Base-by-base conservation (phyloP, 2,329 filamentous ascomycete species). In the Alternaria ventricosa region DNA sequence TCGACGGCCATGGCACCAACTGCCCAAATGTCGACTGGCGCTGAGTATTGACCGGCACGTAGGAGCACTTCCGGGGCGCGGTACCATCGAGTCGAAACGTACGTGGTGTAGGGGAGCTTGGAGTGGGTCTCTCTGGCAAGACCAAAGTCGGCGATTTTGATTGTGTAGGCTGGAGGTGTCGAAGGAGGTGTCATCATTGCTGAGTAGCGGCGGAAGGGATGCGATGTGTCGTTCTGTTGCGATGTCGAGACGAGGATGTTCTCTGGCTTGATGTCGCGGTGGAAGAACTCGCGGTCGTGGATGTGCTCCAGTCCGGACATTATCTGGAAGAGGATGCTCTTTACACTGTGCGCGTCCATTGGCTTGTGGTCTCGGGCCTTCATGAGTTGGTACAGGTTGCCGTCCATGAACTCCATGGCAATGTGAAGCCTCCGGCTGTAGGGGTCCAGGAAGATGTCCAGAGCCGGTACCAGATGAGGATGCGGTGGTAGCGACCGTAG, bases 381-480 rank as follows among this genome's bases (percentile, higher is more conserved):
- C 96, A 99, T 99, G 67, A 99, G 84, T 81, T 99, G 96, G 81
- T 99, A 99, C 1, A 99, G 87, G 80, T 99, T 99, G 55, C 96
- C 96, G 79, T 99, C 96, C 96, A 99, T 99, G 82, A 97, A 97
- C 83, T 99, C 96, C 96, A 99, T 99, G 77, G 89, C 90, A 71
- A 99, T 99, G 82, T 99, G 96, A 47, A 99, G 89, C 82, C 97
- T 97, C 84, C 94, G 96, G 83, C 88, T 97, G 79, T 93, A 92
- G 0, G 96, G 96, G 77, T 99, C 96, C 75, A 99, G 89, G 82
- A 99, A 99, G 76, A 99, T 99, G 82, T 99, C 96, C 70, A 98
- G 87, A 6, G 96, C 95, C 36, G 96, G 96, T n/a, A 99, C 96
- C 33, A 99, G 87, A 80, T 99, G 96, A 72, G 90, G 89, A 78